A percentile compares a stretch with the other conserved stretches of the same genome.
phyloP scores from a whole-genome alignment of 495 filamentous ascomycete genomes.

The Tuber calosporum region DNA sequence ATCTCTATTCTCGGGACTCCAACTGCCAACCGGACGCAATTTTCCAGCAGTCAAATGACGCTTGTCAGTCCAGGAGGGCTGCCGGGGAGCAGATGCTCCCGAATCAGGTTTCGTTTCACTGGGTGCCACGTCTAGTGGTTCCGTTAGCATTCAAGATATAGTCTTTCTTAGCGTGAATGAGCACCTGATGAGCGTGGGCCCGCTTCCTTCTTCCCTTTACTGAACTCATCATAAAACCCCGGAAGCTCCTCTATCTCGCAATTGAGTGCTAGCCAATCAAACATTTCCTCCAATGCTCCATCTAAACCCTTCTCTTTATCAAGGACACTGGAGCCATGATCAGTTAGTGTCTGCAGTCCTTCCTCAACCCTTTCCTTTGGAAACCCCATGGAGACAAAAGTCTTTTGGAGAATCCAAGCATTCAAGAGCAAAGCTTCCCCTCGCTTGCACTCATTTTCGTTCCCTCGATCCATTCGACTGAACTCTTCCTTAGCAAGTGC shows the following conservation, averaged over 20 bases:
- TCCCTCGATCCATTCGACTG: constrained; percentile 38
- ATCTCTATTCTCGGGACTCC: constrained; percentile 42
- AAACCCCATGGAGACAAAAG: constrained; percentile 62
- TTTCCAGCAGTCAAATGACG: constrained; percentile 19
- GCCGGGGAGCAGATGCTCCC: constrained; percentile 8
- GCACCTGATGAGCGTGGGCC: constrained; percentile 27
- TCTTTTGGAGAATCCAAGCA: constrained; percentile 72
- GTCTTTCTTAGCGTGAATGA: not conserved
- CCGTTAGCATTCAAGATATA: not conserved
- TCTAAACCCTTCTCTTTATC: constrained; percentile 55
- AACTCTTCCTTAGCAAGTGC: constrained; percentile 44
- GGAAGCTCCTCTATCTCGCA: constrained; percentile 61
- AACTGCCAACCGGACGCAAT: constrained; percentile 26
- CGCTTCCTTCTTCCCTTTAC: constrained; percentile 43
- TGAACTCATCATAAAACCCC: constrained; percentile 54
- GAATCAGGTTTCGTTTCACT: constrained; percentile 14
- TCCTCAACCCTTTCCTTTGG: constrained; percentile 55
- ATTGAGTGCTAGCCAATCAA: constrained; percentile 78
- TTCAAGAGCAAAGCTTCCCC: constrained; percentile 66
- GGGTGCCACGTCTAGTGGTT: constrained; percentile 12
- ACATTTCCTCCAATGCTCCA: constrained; percentile 77
- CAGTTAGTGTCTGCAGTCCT: constrained; percentile 55
- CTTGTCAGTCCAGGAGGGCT: constrained; percentile 10
- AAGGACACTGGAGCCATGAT: constrained; percentile 50
- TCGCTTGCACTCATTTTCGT: constrained; percentile 39